Conservation (phyloP, 305 asterid genomes). For the Rubia peregrina region DNA sequence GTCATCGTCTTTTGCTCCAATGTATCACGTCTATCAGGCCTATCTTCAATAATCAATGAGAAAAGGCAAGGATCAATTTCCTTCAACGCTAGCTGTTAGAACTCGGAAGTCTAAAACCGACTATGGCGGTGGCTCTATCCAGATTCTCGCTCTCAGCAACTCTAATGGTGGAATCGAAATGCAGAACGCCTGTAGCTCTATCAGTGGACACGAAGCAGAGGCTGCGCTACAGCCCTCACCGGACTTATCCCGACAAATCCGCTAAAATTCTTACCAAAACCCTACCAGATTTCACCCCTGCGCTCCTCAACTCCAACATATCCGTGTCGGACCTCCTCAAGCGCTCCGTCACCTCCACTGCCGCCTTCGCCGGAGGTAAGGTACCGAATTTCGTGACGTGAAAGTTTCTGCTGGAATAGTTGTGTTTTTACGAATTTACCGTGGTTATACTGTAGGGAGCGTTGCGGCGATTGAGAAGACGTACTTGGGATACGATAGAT, state of each 20-base stretch:
- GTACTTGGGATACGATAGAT: constrained; percentile 69
- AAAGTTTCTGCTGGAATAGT: neutral
- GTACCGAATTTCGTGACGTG: neutral
- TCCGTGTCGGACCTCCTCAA: constrained; percentile 62
- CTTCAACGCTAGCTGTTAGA: neutral
- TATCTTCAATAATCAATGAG: too few species aligned
- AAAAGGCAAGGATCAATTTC: too few species aligned
- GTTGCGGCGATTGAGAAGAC: constrained; percentile 32
- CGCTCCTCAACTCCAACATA: constrained; percentile 24
- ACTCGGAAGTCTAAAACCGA: neutral
- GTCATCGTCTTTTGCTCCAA: too few species aligned
- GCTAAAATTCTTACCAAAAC: constrained; percentile 25
- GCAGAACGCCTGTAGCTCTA: constrained; percentile 37
- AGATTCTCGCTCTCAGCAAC: constrained; percentile 6
- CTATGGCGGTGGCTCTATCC: constrained; percentile 48
- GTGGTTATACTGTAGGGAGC: constrained; percentile 22
- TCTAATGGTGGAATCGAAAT: constrained; percentile 18
- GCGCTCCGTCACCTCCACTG: constrained; percentile 33
- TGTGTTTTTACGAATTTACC: constrained; percentile 7
- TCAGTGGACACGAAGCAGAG: constrained; percentile 66
- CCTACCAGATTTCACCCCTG: constrained; percentile 15
- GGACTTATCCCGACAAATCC: constrained; percentile 52
- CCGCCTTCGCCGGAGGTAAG: constrained; percentile 25
- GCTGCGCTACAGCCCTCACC: constrained; percentile 65
- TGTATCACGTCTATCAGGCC: too few species aligned